phyloP scores from a whole-genome alignment of 768 basidiomycete genomes.

The Suillus discolor region DNA sequence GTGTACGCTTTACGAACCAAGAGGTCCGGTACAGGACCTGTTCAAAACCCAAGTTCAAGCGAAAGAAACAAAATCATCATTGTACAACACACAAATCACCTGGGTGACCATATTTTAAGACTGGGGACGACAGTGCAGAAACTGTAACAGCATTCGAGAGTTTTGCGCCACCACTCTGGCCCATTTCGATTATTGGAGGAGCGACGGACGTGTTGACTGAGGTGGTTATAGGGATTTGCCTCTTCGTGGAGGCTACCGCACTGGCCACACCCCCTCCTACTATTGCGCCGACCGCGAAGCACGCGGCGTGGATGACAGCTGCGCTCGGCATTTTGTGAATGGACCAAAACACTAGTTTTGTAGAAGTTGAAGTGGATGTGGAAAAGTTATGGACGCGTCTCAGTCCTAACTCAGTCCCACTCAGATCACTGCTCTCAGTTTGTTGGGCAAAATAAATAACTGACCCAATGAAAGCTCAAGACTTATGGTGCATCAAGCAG shows the following conservation, averaged over 20 bases:
- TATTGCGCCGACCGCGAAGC: slow-evolving; percentile 82
- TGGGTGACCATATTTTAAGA: slow-evolving; percentile 81
- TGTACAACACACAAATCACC: slow-evolving; percentile 46
- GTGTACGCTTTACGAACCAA: slow-evolving; percentile 83
- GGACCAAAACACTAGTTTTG: not conserved
- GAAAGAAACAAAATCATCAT: slow-evolving; percentile 7
- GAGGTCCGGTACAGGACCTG: slow-evolving; percentile 84
- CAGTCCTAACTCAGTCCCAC: not conserved
- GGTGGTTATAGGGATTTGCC: slow-evolving; percentile 20
- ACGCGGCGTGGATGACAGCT: slow-evolving; percentile 59
- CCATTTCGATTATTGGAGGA: slow-evolving; percentile 48
- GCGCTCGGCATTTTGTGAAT: slow-evolving; percentile 43
- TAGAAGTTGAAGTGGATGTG: not conserved
- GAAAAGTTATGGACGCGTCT: not conserved
- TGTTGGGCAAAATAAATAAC: slow-evolving; percentile 10
- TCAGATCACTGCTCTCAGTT: not conserved
- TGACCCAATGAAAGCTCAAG: no score
- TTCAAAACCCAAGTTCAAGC: slow-evolving; percentile 10
- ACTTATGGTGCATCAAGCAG: slow-evolving; percentile 29
- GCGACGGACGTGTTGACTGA: slow-evolving; percentile 18
- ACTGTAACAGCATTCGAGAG: slow-evolving; percentile 37
- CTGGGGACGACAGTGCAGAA: slow-evolving; percentile 31
- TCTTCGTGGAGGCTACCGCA: slow-evolving; percentile 41
- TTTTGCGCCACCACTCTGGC: slow-evolving; percentile 44
- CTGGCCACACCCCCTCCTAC: slow-evolving; percentile 77